These are phyloP conservation scores for Bisporella sp. DNA, from an alignment of 2,329 filamentous ascomycete species.

Conservation along the genomic window DNA sequence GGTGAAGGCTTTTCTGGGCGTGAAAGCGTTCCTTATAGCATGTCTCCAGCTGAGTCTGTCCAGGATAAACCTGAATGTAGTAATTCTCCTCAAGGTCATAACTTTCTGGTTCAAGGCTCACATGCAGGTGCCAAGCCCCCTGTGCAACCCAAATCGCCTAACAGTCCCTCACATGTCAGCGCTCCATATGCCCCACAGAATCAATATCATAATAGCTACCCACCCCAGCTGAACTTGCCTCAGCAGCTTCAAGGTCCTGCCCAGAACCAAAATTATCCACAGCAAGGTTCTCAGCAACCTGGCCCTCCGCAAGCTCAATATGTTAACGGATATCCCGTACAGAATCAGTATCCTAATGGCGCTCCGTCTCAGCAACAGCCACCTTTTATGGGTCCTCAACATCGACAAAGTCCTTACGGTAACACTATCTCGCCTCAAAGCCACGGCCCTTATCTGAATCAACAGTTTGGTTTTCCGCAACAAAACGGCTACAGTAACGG, in stretches of 20 bases:
- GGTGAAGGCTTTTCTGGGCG: not conserved
- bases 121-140: too few relatives aligned
- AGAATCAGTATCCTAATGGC: not conserved
- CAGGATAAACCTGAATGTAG: not conserved
- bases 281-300: not conserved
- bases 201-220: too few relatives aligned
- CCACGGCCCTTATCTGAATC: not conserved
- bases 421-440: not conserved
- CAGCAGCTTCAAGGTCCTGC: too few relatives aligned
- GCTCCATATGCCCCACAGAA: too few relatives aligned
- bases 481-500: constrained; percentile 1
- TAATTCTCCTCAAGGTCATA: not conserved
- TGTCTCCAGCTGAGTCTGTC: constrained; percentile 1
- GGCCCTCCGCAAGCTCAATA: not conserved
- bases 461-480: not conserved
- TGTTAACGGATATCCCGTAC: not conserved
- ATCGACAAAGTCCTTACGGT: not conserved
- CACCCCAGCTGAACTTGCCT: too few relatives aligned
- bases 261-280: too few relatives aligned
- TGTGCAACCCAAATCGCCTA: too few relatives aligned
- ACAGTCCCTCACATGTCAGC: too few relatives aligned
- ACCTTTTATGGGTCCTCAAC: not conserved
- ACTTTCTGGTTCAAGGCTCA: too few relatives aligned
- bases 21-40: constrained; percentile 5
- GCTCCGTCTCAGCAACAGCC: constrained; percentile 6